Evolutionary conservation across 805 yeast genomes (phyloP), one percentile per base, ranked within the genome.

Genomic region (Lipomyces orientalis): DNA sequence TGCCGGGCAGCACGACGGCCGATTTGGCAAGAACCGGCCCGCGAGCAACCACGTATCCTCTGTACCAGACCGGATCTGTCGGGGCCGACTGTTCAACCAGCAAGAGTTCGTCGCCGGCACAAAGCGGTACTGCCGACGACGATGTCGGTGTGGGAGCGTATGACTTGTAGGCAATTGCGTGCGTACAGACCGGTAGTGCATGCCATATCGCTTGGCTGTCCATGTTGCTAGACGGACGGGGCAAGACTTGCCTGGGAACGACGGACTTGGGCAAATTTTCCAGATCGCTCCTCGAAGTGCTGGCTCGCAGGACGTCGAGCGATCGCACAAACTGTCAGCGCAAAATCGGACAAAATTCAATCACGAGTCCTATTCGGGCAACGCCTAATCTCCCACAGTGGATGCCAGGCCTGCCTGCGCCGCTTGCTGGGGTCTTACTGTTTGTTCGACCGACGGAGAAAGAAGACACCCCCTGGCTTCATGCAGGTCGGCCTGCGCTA

Each of bases 61-160:
- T 83, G 31, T 88, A 91, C 97, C 97, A 92, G 69, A 43, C 33
- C n/a, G 64, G 64, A 16, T 84, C 84, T 25, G 82, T 82, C 37
- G 75, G 64, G 54, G 79, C 77, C 77, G 84, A 81, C 59, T 84
- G 80, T 75, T 91, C 97, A 75, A 91, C 90, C 22, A 90, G 80
- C 76, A 85, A 90, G 39, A 90, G 87, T 70, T 88, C 91, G 77
- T 91, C 96, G 46, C 97, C 97, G 25, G 79, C 37, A 76, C 58
- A 35, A 34, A 69, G 60, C 49, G 72, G 54, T 54, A 67, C 57
- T 58, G 71, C 56, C 2, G 61, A 33, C 33, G n/a, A n/a, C 29
- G 29, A 25, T 25, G 29, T 3, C 2, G 25, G 54, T 2, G 64
- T 34, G 12, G 71, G 65, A 4, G 60, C n/a, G 58, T 55, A 58